Base-by-base conservation (phyloP, 176 grass and related monocot species). In the Poa annua region DNA sequence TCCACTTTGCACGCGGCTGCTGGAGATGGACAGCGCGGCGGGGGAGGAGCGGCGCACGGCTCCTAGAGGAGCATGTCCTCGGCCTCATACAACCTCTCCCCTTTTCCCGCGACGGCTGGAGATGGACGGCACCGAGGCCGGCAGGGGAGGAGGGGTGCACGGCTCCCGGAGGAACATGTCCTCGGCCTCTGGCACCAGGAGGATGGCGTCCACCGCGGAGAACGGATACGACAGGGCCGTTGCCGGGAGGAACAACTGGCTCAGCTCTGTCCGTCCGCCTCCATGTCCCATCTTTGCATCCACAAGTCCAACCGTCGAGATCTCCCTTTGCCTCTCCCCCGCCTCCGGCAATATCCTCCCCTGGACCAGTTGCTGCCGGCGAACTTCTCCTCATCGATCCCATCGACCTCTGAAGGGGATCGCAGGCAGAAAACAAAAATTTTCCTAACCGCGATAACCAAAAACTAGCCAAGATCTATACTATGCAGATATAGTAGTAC, bases 361-460 rank as follows among this genome's bases (percentile, higher is more conserved):
- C 83, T 39, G 74, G 66, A 59, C 63, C 78, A 15, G 83, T 71
- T 39, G 44, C 81, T 68, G 36, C 84, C 77, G 86, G 92, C 66
- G 86, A 94, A 60, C 81, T 94, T 57, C 84, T 94, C 49, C 78
- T 71, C 68, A 84, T 94, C 77, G 92, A 91, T 4, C 92, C 92
- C 59, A 12, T 87, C 57, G 92, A 94, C 72, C 89, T 94, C 66
- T n/a, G n/a, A n/a, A n/a, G n/a, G n/a, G n/a, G n/a, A n/a, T n/a
- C n/a, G n/a, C n/a, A n/a, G n/a, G n/a, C n/a, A n/a, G n/a, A n/a
- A n/a, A n/a, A n/a, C n/a, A n/a, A n/a, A n/a, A n/a, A n/a, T n/a
- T n/a, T n/a, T n/a, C n/a, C n/a, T n/a, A n/a, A n/a, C n/a, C n/a
- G n/a, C n/a, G n/a, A n/a, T n/a, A n/a, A n/a, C n/a, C n/a, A n/a